Percentiles rank a stretch among this genome's conserved stretches.
phyloP scores from a whole-genome alignment of 1,284 basidiomycete species.

The Cryptococcus floricola region DNA sequence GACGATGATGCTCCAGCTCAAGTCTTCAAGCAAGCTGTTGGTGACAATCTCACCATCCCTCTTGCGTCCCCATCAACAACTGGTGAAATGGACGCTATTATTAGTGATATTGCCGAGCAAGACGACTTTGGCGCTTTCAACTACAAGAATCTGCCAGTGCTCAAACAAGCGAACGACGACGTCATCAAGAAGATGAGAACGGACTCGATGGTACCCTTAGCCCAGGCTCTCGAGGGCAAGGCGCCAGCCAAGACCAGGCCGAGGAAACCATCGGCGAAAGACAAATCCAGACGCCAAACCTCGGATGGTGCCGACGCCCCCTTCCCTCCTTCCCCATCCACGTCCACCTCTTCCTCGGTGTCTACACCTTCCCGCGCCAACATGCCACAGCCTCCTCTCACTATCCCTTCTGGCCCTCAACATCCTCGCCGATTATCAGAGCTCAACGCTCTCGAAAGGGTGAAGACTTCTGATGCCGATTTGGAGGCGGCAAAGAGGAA shows the following conservation, averaged over 20 bases:
- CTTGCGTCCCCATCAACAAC: conserved; percentile 45
- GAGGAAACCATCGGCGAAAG: conserved; percentile 25
- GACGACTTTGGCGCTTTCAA: conserved; percentile 98
- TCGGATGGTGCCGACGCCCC: conserved; percentile 17
- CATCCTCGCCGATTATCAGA: conserved; percentile 81
- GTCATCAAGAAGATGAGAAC: conserved; percentile 81
- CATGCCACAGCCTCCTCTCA: conserved; percentile 60
- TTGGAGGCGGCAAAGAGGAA: conserved; percentile 55
- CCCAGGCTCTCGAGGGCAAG: conserved; percentile 24
- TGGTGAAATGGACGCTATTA: conserved; percentile 46
- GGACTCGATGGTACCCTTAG: conserved; percentile 45
- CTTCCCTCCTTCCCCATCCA: conserved; percentile 66
- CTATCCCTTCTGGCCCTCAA: conserved; percentile 39
- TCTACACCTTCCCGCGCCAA: conserved; percentile 81
- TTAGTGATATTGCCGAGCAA: conserved; percentile 36
- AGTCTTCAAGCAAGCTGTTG: conserved; percentile 60
- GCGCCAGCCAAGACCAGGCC: conserved; percentile 18
- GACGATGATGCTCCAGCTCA: conserved; percentile 66
- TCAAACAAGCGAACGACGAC: conserved; percentile 99
- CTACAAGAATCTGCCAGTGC: conserved; percentile 93
- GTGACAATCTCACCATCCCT: background rate
- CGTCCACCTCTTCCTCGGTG: conserved; percentile 86
- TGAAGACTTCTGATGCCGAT: conserved; percentile 69
- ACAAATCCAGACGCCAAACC: conserved; percentile 13
- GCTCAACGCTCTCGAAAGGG: conserved; percentile 74